These are phyloP conservation scores for Thelephora terrestris DNA, from an alignment of 1,284 basidiomycete genomes.

Conservation along the genomic window DNA sequence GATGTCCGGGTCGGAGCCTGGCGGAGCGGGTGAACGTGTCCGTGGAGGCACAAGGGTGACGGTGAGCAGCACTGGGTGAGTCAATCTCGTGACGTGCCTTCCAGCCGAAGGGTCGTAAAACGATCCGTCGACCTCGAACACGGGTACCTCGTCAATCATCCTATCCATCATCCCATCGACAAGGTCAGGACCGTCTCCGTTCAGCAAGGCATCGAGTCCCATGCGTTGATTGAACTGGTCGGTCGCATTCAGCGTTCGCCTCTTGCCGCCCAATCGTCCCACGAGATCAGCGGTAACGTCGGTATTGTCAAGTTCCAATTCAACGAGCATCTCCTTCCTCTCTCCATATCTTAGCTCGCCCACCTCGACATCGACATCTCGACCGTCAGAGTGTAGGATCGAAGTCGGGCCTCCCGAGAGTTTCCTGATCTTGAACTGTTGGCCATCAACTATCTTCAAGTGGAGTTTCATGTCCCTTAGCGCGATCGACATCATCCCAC, in stretches of 20 bases:
- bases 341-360: conserved; percentile 88
- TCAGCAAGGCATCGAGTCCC: conserved; percentile 63
- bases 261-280: conserved; percentile 9
- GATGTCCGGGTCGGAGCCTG: conserved; percentile 71
- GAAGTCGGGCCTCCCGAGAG: conserved; percentile 78
- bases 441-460: conserved; percentile 76
- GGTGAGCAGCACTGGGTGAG: conserved; percentile 82
- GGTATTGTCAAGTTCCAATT: conserved; percentile 80
- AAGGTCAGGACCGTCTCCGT: conserved; percentile 62
- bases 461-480: conserved; percentile 86
- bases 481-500: conserved; percentile 90
- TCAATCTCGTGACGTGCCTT: conserved; percentile 76
- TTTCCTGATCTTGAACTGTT: conserved; percentile 83
- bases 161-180: conserved; percentile 80
- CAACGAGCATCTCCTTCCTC: conserved; percentile 88
- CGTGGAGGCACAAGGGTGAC: conserved; percentile 69
- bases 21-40: conserved; percentile 34
- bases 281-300: conserved; percentile 31
- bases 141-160: conserved; percentile 90
- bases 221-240: conserved; percentile 75
- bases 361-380: conserved; percentile 92
- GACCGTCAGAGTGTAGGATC: conserved; percentile 79
- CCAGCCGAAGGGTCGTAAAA: conserved; percentile 82
- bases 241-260: conserved; percentile 52
- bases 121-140: conserved; percentile 85